phyloP scores from a whole-genome alignment of 257 asterid genomes.

The Penstemon davidsonii region DNA sequence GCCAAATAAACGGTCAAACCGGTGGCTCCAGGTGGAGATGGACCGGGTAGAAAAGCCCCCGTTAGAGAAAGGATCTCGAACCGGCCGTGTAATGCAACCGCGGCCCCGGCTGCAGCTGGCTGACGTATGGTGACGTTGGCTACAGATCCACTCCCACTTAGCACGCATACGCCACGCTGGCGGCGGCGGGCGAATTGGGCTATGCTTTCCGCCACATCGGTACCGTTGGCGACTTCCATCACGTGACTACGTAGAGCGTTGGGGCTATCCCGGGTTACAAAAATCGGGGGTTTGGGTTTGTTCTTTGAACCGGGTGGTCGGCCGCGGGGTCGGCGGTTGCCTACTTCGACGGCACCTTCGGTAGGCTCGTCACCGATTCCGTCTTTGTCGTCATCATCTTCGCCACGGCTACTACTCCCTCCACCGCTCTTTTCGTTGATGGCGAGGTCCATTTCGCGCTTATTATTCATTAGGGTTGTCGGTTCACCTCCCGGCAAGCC shows the following conservation, averaged over 20 bases:
- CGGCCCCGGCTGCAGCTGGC: slow-evolving; percentile 40
- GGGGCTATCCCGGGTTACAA: slow-evolving; percentile 52
- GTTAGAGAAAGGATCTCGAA: slow-evolving; percentile 41
- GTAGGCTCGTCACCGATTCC: slow-evolving; percentile 35
- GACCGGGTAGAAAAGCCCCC: slow-evolving; percentile 48
- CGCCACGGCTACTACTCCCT: slow-evolving; percentile 36
- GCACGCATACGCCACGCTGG: slow-evolving; percentile 47
- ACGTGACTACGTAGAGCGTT: slow-evolving; percentile 49
- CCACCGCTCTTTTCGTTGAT: slow-evolving; percentile 39
- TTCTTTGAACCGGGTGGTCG: slow-evolving; percentile 49
- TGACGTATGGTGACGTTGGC: slow-evolving; percentile 45
- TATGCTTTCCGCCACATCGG: slow-evolving; percentile 51
- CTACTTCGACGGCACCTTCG: slow-evolving; percentile 47
- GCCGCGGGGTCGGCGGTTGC: slow-evolving; percentile 43
- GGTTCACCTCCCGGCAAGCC: slow-evolving; percentile 41
- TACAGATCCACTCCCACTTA: slow-evolving; percentile 44
- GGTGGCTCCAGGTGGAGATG: slow-evolving; percentile 43
- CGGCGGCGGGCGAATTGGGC: slow-evolving; percentile 48
- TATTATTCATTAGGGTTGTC: slow-evolving; percentile 28
- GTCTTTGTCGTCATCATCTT: slow-evolving; percentile 35
- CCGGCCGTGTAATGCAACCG: slow-evolving; percentile 43
- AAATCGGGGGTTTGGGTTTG: slow-evolving; percentile 48
- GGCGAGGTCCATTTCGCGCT: slow-evolving; percentile 35
- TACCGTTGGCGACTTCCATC: slow-evolving; percentile 40
- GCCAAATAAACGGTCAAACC: slow-evolving; percentile 41